Evolutionary conservation across 2,329 filamentous ascomycete species (phyloP).

Genomic region (Cordyceps tenuipes): DNA sequence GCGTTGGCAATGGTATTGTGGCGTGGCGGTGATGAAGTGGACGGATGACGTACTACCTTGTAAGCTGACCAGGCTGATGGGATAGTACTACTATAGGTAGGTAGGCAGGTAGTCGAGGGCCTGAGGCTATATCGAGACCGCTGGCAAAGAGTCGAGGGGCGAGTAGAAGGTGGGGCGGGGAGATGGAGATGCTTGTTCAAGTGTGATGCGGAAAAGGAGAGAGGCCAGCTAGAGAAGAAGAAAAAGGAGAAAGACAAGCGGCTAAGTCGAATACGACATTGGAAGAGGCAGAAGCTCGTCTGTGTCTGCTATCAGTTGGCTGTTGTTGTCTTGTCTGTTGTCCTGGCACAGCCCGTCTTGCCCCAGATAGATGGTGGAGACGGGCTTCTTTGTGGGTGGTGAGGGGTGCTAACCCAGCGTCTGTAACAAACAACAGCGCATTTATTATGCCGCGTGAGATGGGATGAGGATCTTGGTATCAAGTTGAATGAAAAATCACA

Average conservation of each 20-base stretch:
- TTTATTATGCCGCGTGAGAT: not conserved
- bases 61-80: not conserved
- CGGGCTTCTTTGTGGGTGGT: not conserved
- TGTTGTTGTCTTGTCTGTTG: not conserved
- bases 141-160: not conserved
- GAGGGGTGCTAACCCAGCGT: conserved; percentile 6
- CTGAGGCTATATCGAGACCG: not conserved
- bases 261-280: not conserved
- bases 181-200: not conserved
- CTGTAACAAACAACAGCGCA: not conserved
- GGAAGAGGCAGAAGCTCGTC: not conserved
- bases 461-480: not conserved
- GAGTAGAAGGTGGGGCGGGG: no score
- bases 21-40: not conserved
- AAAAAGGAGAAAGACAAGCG: not conserved
- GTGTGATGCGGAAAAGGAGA: not conserved
- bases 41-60: not conserved
- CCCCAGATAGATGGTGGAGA: not conserved
- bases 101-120: no score
- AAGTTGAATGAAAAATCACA: not conserved
- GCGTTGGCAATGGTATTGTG: not conserved
- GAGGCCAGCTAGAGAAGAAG: no score
- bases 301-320: no score
- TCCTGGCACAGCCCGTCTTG: not conserved
- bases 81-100: no score